These are phyloP conservation scores for Potentilla sterilis DNA, from an alignment of 306 rosid species.

Conservation along the genomic window DNA sequence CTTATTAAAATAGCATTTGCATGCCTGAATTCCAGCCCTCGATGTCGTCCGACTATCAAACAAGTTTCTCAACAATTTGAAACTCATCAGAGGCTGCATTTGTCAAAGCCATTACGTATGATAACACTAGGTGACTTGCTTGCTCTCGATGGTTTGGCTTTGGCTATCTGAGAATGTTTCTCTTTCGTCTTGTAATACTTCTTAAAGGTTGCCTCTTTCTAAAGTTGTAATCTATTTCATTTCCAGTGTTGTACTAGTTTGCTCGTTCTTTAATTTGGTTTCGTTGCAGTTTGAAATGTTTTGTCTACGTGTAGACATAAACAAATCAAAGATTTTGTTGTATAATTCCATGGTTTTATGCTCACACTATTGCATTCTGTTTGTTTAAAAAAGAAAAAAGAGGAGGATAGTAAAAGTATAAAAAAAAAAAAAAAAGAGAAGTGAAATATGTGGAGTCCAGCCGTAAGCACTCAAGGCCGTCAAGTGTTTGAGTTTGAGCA, in stretches of 20 bases:
- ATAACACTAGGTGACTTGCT: background rate
- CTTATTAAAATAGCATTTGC: background rate
- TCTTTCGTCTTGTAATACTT: background rate
- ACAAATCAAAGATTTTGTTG: too few species aligned
- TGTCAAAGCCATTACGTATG: background rate
- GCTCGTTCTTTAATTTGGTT: too few species aligned
- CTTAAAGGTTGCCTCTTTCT: background rate
- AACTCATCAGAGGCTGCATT: background rate
- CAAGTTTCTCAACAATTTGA: background rate
- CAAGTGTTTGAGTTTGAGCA: too few species aligned
- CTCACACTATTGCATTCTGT: too few species aligned
- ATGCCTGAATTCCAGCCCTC: background rate
- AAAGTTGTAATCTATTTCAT: background rate
- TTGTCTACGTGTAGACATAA: background rate
- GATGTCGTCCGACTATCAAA: constrained; percentile 2
- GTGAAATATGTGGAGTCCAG: too few species aligned
- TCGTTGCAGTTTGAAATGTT: background rate
- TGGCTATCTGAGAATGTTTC: background rate
- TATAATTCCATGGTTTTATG: too few species aligned
- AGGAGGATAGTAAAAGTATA: too few species aligned
- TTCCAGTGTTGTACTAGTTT: background rate
- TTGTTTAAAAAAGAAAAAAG: too few species aligned
- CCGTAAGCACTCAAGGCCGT: too few species aligned
- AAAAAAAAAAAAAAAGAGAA: too few species aligned
- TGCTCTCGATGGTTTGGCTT: background rate